phyloP scores from a whole-genome alignment of 176 grass and related monocot species.

The Eragrostis curvula region DNA sequence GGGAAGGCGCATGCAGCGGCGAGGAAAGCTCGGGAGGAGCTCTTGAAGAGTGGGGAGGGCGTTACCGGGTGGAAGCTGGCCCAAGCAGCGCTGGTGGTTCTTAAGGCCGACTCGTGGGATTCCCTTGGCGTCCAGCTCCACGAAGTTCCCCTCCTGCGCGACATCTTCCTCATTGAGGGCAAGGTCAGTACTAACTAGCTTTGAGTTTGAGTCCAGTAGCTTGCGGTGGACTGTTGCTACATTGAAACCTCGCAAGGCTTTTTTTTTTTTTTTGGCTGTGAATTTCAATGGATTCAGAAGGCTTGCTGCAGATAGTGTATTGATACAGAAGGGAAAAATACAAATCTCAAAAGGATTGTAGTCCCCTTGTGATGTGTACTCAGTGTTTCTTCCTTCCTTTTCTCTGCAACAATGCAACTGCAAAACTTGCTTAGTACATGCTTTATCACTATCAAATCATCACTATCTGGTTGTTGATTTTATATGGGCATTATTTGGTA shows the following conservation, averaged over 20 bases:
- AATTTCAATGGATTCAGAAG: not conserved
- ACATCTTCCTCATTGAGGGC: slow-evolving; percentile 72
- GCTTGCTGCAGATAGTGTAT: not conserved
- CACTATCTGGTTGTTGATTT: slow-evolving; percentile 26
- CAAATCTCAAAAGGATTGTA: not conserved
- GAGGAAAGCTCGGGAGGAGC: slow-evolving; percentile 51
- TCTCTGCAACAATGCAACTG: not conserved
- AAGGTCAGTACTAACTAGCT: slow-evolving; percentile 54
- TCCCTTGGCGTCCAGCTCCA: slow-evolving; percentile 72
- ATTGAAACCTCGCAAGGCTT: not conserved
- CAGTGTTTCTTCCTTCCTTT: not conserved
- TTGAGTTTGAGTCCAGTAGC: not conserved
- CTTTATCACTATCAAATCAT: slow-evolving; percentile 33
- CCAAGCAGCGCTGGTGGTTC: slow-evolving; percentile 61
- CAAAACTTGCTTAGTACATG: slow-evolving; percentile 19
- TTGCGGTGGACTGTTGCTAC: not conserved
- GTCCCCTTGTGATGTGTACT: not conserved
- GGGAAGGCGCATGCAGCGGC: slow-evolving; percentile 62
- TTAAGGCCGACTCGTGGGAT: slow-evolving; percentile 70
- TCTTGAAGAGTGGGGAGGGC: slow-evolving; percentile 58
- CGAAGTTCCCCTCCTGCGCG: slow-evolving; percentile 64
- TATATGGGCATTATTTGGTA: slow-evolving; percentile 32
- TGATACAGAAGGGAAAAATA: not conserved
- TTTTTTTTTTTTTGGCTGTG: not conserved
- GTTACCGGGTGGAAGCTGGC: slow-evolving; percentile 88